These are phyloP conservation scores for Podaxis sp. DNA, from an alignment of 768 basidiomycete species.

Conservation along the genomic window DNA sequence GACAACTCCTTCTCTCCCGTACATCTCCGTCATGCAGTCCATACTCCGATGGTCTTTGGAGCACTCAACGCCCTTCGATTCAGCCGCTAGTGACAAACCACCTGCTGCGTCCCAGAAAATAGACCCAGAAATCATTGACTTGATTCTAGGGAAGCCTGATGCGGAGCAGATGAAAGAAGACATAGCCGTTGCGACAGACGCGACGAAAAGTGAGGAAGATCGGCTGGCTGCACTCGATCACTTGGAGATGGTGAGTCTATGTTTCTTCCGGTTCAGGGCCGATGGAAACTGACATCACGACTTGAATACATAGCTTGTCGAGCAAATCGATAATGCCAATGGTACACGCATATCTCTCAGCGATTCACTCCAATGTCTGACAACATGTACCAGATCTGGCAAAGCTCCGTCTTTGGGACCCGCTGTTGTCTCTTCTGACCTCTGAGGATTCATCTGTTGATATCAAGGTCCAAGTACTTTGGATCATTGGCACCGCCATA, in stretches of 20 bases:
- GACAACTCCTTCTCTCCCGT: background rate
- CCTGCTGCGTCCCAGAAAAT: slow-evolving; percentile 44
- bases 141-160: slow-evolving; percentile 82
- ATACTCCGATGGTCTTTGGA: slow-evolving; percentile 82
- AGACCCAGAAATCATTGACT: slow-evolving; percentile 80
- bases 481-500: slow-evolving; percentile 86
- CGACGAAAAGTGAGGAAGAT: slow-evolving; percentile 46
- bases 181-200: slow-evolving; percentile 59
- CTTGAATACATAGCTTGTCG: slow-evolving; percentile 54
- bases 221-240: slow-evolving; percentile 76
- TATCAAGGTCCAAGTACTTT: slow-evolving; percentile 66
- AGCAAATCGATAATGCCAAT: slow-evolving; percentile 90
- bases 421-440: slow-evolving; percentile 61
- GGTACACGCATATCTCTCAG: slow-evolving; percentile 31
- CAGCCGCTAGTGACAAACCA: slow-evolving; percentile 25
- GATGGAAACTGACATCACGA: background rate
- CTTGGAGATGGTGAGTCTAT: slow-evolving; percentile 71
- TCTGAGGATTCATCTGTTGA: slow-evolving; percentile 47
- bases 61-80: slow-evolving; percentile 44
- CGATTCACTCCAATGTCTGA: background rate
- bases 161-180: slow-evolving; percentile 81
- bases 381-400: slow-evolving; percentile 54
- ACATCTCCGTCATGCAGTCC: slow-evolving; percentile 49
- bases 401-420: slow-evolving; percentile 75
- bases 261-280: background rate